These are phyloP conservation scores for Backusella parvicylindrica DNA, from an alignment of 192 early-diverging fungal species.

Conservation along the genomic window DNA sequence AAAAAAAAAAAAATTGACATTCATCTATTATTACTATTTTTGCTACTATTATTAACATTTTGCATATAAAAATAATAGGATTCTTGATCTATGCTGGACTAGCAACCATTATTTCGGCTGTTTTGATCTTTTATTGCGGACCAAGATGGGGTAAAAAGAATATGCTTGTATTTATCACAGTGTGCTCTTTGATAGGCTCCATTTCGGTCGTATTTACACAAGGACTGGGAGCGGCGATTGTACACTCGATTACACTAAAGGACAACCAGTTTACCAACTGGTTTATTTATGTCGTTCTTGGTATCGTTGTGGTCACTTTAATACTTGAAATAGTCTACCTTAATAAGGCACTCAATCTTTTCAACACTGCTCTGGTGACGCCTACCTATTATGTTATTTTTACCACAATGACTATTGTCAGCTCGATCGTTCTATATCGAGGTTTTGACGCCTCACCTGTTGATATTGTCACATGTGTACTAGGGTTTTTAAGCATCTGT, in stretches of 20 bases:
- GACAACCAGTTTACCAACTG: conserved; percentile 81
- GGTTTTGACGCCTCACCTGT: conserved; percentile 73
- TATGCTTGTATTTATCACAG: conserved; percentile 86
- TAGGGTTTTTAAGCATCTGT: conserved; percentile 87
- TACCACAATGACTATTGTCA: conserved; percentile 88
- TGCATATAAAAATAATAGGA: neutral
- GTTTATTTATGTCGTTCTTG: conserved; percentile 80
- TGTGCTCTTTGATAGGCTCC: conserved; percentile 92
- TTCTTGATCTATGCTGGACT: conserved; percentile 74
- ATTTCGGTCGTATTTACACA: conserved; percentile 86
- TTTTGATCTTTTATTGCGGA: conserved; percentile 77
- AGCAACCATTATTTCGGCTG: conserved; percentile 56
- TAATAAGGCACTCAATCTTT: conserved; percentile 94
- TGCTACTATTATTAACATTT: neutral
- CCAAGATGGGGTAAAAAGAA: conserved; percentile 74
- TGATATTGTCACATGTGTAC: conserved; percentile 76
- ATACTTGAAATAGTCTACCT: conserved; percentile 94
- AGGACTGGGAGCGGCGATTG: conserved; percentile 84
- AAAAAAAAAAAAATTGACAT: neutral
- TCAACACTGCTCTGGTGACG: conserved; percentile 85
- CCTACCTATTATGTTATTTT: conserved; percentile 96
- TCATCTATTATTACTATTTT: no score
- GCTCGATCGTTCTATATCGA: conserved; percentile 82
- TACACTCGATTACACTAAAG: conserved; percentile 75
- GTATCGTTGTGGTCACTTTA: conserved; percentile 72